Evolutionary conservation across 2,329 filamentous ascomycete species (phyloP), one percentile per base, ranked within the genome.

Genomic region (Didymosphaeria variabile): DNA sequence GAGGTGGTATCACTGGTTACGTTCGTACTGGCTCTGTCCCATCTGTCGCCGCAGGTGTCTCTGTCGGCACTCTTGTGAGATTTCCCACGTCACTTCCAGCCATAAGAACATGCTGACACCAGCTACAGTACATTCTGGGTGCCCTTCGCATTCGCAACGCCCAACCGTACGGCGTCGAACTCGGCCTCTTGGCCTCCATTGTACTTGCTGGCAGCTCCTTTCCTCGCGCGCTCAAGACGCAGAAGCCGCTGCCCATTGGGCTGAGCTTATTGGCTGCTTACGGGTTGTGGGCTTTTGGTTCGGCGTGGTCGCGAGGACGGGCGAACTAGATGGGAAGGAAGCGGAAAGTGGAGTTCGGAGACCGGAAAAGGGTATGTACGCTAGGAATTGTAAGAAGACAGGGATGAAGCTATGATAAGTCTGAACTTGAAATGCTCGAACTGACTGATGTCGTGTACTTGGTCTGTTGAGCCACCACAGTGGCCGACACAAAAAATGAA

Each of bases 1-100:
- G 90, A 59, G 95, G 95, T 71, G 95, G 95, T 66, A 90, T 92
- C 62, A 91, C 91, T 75, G 95, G 95, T 75, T 99, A 93, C 80
- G 84, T 90, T 47, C 89, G 90, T 77, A 95, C 94, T 0, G 87
- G 92, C 61, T 98, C 94, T 26, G 78, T 97, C 53, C 94, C 94
- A 40, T 97, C 93, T 13, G 85, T 98, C 69, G 88, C 87, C 13
- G 95, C 95, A 15, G 95, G 95, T 55, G 84, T 92, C 68, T 89
- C 90, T 36, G 93, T 99, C 67, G 95, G 95, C 49, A 81, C 84
- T 17, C 80, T 92, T 61, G 84, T 86, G 82, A 26, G 75, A 68
- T 36, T 5, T 45, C 46, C 45, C 31, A 47, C 21, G 21, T 10
- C 23, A 31, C 8, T 5, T 6, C 21, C 36, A 36, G 8, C 32